Base-by-base conservation (phyloP, 2,329 filamentous ascomycete species). In the Fusarium burgessii region DNA sequence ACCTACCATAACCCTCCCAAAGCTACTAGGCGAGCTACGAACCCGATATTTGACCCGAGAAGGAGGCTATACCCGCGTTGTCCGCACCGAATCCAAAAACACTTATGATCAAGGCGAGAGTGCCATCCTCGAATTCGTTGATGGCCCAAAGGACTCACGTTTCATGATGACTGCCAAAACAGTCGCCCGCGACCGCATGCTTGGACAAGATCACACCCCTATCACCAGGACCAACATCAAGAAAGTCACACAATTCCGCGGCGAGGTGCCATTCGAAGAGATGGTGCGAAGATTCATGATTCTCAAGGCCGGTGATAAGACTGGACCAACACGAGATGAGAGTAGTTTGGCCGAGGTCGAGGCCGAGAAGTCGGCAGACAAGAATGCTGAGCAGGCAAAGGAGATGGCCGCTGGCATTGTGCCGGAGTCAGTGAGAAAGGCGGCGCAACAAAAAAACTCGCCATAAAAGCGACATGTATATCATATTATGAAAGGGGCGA, bases 1-100 rank as follows among this genome's bases (percentile, higher is more conserved):
- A 77, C 92, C 92, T 23, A 83, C 91, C 68, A 79, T 88, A 50
- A 85, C 93, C 71, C 82, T 98, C 61, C 92, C 93, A 59, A 98
- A 97, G 82, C 90, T 99, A 74, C 97, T 98, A 82, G 92, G 92
- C 59, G 88, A 91, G 73, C 89, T 99, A 68, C 89, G 92, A 74
- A 84, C 90, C 79, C 92, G 96, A 76, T 99, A 98, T 83, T 84
- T 87, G 47, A 79, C 86, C 58, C 90, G 96, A 51, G 92, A 93
- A 3, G 96, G 96, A 69, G 96, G 96, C 60, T 99, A 98, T 86
- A 99, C 96, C 20, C 93, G 96, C 45, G 93, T 99, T 14, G 89
- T 98, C 50, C 93, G 94, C 74, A 94, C 97, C 72, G 95, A 98
- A 82, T 93, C 96, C 62, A 89, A 92, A 77, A 94, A 95, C 81